Conservation (phyloP, 371 early-diverging fungal species). For the Syncephalis plumigaleata region DNA sequence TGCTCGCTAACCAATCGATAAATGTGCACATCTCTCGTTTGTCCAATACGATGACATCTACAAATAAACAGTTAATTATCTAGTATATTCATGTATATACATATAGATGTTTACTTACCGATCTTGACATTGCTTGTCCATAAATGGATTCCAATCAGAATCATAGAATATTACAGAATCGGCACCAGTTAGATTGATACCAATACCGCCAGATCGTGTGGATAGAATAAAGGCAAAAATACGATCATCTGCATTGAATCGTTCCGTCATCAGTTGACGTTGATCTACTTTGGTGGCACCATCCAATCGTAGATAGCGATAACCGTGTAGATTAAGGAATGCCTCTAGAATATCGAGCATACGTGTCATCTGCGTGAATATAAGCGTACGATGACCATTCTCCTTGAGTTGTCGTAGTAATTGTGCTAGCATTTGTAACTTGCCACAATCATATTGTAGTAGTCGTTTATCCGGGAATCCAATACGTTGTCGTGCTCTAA, state of each 20-base stretch:
- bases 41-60: constrained; percentile 83
- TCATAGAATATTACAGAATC: constrained; percentile 93
- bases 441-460: constrained; percentile 80
- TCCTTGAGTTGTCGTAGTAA: constrained; percentile 55
- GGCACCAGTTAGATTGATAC: constrained; percentile 94
- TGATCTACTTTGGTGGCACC: constrained; percentile 74
- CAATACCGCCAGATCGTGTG: constrained; percentile 89
- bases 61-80: background rate
- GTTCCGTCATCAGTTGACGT: constrained; percentile 69
- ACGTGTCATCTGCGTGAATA: constrained; percentile 98
- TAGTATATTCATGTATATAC: background rate
- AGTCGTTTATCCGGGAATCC: constrained; percentile 71
- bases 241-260: constrained; percentile 29
- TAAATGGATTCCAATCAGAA: constrained; percentile 91
- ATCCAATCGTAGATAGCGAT: constrained; percentile 74
- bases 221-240: constrained; percentile 71
- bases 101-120: constrained; percentile 10
- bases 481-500: constrained; percentile 38
- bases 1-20: constrained; percentile 76
- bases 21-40: constrained; percentile 81
- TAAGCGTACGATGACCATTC: constrained; percentile 69
- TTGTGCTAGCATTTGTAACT: constrained; percentile 65
- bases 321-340: constrained; percentile 75
- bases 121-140: constrained; percentile 47
- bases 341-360: constrained; percentile 93